Evolutionary conservation across 768 basidiomycete genomes (phyloP).

Genomic region (Crucibulum laeve): DNA sequence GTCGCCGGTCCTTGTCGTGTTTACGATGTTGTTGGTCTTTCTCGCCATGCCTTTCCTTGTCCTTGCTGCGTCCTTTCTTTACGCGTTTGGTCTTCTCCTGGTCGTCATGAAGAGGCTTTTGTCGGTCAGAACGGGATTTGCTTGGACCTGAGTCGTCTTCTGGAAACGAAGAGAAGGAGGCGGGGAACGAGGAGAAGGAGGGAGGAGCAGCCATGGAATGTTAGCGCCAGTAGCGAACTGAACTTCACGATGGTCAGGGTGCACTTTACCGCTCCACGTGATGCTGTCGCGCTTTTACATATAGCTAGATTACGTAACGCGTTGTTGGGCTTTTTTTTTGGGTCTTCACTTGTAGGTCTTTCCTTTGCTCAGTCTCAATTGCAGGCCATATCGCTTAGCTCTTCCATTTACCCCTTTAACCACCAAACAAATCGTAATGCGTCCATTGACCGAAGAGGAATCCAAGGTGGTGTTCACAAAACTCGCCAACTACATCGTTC

Average conservation of each 20-base stretch:
- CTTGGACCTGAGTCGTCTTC: constrained; percentile 45
- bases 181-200: constrained; percentile 60
- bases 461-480: constrained; percentile 96
- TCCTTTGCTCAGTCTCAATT: not conserved
- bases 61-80: constrained; percentile 3
- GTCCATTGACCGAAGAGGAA: constrained; percentile 95
- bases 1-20: constrained; percentile 16
- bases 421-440: constrained; percentile 46
- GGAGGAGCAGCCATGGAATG: constrained; percentile 45
- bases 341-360: too few relatives aligned
- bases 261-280: not conserved
- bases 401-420: not conserved
- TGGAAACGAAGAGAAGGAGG: constrained; percentile 69
- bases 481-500: constrained; percentile 93
- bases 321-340: too few relatives aligned
- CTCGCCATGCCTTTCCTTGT: constrained; percentile 18
- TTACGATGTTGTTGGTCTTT: constrained; percentile 11
- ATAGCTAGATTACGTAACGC: too few relatives aligned
- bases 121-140: constrained; percentile 6
- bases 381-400: not conserved
- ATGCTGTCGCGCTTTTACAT: too few relatives aligned
- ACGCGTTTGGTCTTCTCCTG: constrained; percentile 6
- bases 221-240: not conserved
- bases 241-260: not conserved
- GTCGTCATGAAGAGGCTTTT: constrained; percentile 1